These are phyloP conservation scores for Colletotrichum plurivorum DNA, from an alignment of 2,329 filamentous ascomycete species.

Conservation along the genomic window DNA sequence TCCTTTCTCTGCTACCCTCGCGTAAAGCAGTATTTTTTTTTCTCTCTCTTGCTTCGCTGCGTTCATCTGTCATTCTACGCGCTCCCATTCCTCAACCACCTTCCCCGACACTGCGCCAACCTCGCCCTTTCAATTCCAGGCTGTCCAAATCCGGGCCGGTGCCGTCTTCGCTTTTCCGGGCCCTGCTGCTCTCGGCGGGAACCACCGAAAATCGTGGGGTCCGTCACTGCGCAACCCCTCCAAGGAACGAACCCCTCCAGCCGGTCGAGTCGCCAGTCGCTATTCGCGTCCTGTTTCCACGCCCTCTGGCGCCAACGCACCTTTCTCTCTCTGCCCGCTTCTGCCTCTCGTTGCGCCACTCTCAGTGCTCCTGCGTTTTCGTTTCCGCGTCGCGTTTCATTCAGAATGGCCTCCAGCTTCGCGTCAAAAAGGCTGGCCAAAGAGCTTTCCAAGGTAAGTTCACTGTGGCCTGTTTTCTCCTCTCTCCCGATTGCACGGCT, in stretches of 20 bases:
- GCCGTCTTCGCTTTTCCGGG: slow-evolving; percentile 6
- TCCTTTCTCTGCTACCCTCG: background rate
- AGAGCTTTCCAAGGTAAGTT: slow-evolving; percentile 69
- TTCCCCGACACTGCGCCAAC: too few species aligned
- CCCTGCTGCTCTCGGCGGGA: slow-evolving; percentile 33
- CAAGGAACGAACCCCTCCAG: slow-evolving; percentile 25
- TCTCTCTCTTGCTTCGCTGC: slow-evolving; percentile 1
- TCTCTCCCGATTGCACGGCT: background rate
- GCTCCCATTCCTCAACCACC: too few species aligned
- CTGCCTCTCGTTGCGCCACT: slow-evolving; percentile 1
- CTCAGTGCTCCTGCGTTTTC: background rate
- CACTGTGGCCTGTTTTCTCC: background rate
- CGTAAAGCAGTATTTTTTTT: background rate
- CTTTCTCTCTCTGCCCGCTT: background rate
- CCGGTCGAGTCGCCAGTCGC: slow-evolving; percentile 18
- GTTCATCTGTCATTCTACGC: background rate
- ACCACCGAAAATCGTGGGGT: slow-evolving; percentile 39
- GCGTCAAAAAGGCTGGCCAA: slow-evolving; percentile 72
- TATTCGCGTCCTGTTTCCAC: background rate
- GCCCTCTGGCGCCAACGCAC: slow-evolving; percentile 1
- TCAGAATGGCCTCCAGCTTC: slow-evolving; percentile 59
- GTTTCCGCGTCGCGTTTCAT: slow-evolving; percentile 1
- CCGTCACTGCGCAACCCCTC: slow-evolving; percentile 36
- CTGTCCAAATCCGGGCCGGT: slow-evolving; percentile 15
- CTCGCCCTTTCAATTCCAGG: background rate